phyloP scores from a whole-genome alignment of 2,329 filamentous ascomycete genomes.

The Pochonia chlamydosporia region DNA sequence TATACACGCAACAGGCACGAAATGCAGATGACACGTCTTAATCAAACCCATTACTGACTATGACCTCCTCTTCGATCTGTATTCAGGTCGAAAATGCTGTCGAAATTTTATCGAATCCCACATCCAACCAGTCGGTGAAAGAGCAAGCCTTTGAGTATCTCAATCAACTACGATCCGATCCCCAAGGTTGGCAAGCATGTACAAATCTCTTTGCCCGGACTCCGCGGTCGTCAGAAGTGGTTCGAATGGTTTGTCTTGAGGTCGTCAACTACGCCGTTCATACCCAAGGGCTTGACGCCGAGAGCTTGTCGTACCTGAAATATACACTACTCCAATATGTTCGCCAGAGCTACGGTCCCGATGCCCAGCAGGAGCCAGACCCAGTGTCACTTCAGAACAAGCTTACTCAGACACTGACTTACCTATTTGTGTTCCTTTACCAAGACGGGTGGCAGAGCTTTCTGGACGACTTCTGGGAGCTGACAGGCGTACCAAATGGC shows the following conservation, averaged over 20 bases:
- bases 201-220: constrained; percentile 76
- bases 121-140: constrained; percentile 69
- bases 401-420: constrained; percentile 90
- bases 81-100: constrained; percentile 86
- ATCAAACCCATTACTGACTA: neutral
- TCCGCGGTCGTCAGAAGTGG: constrained; percentile 72
- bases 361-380: constrained; percentile 57
- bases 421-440: constrained; percentile 85
- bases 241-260: constrained; percentile 84
- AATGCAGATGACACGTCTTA: neutral
- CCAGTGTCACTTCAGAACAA: constrained; percentile 85
- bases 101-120: constrained; percentile 83
- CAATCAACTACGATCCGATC: constrained; percentile 71
- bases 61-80: neutral
- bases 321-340: constrained; percentile 79
- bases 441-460: constrained; percentile 81
- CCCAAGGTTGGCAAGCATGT: constrained; percentile 86
- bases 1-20: neutral
- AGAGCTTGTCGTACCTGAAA: constrained; percentile 70
- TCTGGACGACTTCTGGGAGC: constrained; percentile 78
- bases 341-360: constrained; percentile 63
- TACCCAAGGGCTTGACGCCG: constrained; percentile 66
- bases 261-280: constrained; percentile 90
- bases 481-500: constrained; percentile 61
- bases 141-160: constrained; percentile 77